Base-by-base conservation (phyloP, 1,284 basidiomycete species). In the Ganoderma sp. region DNA sequence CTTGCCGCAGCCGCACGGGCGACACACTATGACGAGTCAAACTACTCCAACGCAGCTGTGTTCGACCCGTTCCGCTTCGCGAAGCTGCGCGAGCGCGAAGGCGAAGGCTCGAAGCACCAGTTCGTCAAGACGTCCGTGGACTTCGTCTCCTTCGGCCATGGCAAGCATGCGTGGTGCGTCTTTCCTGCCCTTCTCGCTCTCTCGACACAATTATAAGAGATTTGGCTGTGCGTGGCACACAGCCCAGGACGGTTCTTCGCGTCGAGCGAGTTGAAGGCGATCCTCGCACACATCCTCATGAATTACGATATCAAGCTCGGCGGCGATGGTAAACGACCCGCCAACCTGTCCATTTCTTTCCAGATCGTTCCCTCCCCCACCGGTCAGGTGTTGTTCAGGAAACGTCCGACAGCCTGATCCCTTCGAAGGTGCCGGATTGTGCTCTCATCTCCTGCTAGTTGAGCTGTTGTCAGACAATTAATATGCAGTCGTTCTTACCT, bases 31-130 rank as follows among this genome's bases (percentile, higher is more conserved):
- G 81, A 86, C 72, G 77, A 81, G 32, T 71, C 78, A 19, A 70
- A 80, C 43, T 85, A 85, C 71, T 71, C 75, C 17, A 73, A 84
- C 62, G 77, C 84, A 4, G 63, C 77, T n/a, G 75, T 68, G 1
- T 87, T 84, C 72, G 71, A 85, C 67, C 76, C 83, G 0, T 85
- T 84, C 71, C 81, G 85, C 25, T 88, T 86, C 73, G 76, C 81
- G 12, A 80, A 82, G 37, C 71, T 82, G 66, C 77, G 81, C 58
- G 76, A 79, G n/a, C 67, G 71, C 19, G 65, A 69, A 14, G 71
- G 68, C 10, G 69, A 70, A 61, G 65, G 67, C 14, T 66, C 66
- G 25, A 76, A 74, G 58, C 73, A 78, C 52, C 76, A 76, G 56
- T 76, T 80, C 66, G 79, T 80, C 15, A 78, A 80, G 12, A 79